phyloP scores from a whole-genome alignment of 23 red algal species.

The Agarophyton chilense region DNA sequence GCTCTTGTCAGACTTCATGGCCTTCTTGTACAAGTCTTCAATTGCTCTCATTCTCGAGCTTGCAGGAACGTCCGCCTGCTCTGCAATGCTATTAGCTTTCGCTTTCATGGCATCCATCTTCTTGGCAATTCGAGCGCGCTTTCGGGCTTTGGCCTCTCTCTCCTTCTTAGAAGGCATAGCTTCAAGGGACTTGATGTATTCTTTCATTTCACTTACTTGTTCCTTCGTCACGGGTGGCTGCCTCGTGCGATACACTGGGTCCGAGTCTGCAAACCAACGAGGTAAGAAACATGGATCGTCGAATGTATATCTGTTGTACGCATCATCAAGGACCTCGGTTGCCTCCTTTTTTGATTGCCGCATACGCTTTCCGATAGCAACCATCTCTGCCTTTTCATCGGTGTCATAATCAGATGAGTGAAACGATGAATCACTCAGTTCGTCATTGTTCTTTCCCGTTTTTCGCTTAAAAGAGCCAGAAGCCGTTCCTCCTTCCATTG shows the following conservation, averaged over 20 bases:
- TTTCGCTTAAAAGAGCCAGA: neutral
- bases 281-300: conserved; percentile 85
- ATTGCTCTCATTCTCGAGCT: conserved; percentile 78
- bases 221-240: conserved; percentile 66
- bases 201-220: conserved; percentile 76
- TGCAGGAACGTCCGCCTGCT: conserved; percentile 62
- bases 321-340: conserved; percentile 77
- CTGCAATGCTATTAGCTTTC: conserved; percentile 80
- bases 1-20: conserved; percentile 26
- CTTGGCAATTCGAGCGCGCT: conserved; percentile 43
- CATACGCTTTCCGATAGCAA: conserved; percentile 78
- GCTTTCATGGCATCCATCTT: conserved; percentile 69
- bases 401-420: conserved; percentile 69
- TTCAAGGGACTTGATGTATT: conserved; percentile 58
- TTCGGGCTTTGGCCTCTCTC: conserved; percentile 80
- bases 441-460: conserved; percentile 9
- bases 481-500: neutral
- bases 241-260: conserved; percentile 51
- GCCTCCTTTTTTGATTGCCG: conserved; percentile 48
- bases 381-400: conserved; percentile 80
- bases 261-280: conserved; percentile 92
- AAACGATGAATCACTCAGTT: conserved; percentile 56
- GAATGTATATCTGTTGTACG: conserved; percentile 89
- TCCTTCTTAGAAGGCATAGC: conserved; percentile 80
- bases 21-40: conserved; percentile 72